Percentiles rank a stretch among this genome's conserved stretches.
These are phyloP conservation scores for Sabuloglossum arenarium DNA, from an alignment of 495 filamentous ascomycete genomes.

Conservation along the genomic window DNA sequence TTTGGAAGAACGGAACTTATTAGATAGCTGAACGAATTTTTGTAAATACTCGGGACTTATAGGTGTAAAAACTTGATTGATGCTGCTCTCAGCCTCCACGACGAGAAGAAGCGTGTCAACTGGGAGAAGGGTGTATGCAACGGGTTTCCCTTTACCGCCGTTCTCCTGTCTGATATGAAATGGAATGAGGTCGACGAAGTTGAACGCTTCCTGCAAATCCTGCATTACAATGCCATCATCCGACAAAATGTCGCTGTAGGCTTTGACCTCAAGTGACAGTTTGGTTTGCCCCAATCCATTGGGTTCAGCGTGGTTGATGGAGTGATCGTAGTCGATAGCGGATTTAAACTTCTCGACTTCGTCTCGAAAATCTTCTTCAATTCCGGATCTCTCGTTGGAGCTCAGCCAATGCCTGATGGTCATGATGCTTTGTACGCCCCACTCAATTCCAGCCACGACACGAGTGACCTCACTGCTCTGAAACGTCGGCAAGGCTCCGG, in stretches of 20 bases:
- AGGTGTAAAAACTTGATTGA: no score
- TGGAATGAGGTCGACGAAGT: not conserved
- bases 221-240: not conserved
- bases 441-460: not conserved
- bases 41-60: no score
- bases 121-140: not conserved
- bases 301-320: no score
- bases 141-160: not conserved
- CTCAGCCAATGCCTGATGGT: not conserved
- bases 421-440: not conserved
- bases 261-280: not conserved
- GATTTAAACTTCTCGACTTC: not conserved
- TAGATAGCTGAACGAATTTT: no score
- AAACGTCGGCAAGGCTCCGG: no score
- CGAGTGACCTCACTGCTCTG: not conserved
- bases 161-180: not conserved
- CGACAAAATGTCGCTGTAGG: not conserved
- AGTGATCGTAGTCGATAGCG: no score
- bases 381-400: not conserved
- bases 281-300: not conserved
- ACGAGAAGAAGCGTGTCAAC: not conserved
- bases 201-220: not conserved
- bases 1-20: no score
- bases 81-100: not conserved
- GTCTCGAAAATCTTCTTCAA: not conserved